Percentiles rank a stretch among this genome's conserved stretches.
phyloP scores from a whole-genome alignment of 129 eudicot species.

The Pseudognaphalium luteoalbum region DNA sequence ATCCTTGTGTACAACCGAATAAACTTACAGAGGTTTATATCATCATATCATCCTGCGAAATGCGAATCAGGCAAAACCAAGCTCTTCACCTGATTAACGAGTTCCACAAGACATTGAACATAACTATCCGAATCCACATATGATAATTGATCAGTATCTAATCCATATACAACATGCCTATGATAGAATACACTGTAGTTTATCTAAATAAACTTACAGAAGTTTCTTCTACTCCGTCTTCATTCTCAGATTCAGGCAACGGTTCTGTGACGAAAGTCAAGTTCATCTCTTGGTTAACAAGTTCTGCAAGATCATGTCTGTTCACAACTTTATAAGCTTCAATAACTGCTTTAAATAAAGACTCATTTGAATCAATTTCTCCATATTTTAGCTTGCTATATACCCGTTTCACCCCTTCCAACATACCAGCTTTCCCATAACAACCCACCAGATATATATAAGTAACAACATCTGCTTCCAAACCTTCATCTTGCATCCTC shows the following conservation, averaged over 20 bases:
- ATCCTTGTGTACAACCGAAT: neutral
- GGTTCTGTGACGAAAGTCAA: slow-evolving; percentile 43
- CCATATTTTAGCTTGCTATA: slow-evolving; percentile 55
- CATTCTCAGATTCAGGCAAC: slow-evolving; percentile 37
- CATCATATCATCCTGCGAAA: no score
- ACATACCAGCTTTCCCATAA: slow-evolving; percentile 73
- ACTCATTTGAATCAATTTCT: slow-evolving; percentile 55
- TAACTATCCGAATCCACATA: neutral
- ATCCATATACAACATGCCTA: slow-evolving; percentile 10
- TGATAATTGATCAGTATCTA: neutral
- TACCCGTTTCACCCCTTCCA: slow-evolving; percentile 72
- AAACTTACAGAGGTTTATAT: neutral
- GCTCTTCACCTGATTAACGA: neutral
- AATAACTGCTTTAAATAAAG: slow-evolving; percentile 55
- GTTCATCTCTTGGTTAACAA: slow-evolving; percentile 77
- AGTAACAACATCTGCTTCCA: slow-evolving; percentile 68
- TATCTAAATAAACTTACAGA: slow-evolving; percentile 28
- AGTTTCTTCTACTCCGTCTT: slow-evolving; percentile 27
- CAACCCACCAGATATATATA: slow-evolving; percentile 62
- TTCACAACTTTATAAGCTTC: slow-evolving; percentile 58
- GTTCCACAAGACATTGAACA: neutral
- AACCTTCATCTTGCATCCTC: slow-evolving; percentile 83
- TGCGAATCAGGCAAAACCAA: neutral
- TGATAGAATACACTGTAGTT: neutral
- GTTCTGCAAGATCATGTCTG: slow-evolving; percentile 62